Evolutionary conservation across 179 eudicot species (phyloP).

Genomic region (Actinidia chinensis): DNA sequence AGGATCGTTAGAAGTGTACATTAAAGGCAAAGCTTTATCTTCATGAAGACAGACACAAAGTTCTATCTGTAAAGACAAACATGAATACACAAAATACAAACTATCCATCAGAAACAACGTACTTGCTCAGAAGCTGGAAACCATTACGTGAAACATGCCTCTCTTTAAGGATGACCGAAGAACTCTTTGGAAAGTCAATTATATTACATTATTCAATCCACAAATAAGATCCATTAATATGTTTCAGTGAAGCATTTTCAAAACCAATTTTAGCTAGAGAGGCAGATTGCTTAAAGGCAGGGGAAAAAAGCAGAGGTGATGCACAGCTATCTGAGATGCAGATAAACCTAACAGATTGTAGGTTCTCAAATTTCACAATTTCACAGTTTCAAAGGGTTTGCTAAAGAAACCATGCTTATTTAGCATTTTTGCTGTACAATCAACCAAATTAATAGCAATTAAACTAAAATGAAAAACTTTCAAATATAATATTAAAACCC

Average conservation of each 20-base stretch:
- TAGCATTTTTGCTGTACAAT: neutral
- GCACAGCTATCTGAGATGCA: neutral
- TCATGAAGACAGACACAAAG: neutral
- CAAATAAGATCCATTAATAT: neutral
- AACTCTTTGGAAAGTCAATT: neutral
- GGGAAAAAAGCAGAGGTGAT: neutral
- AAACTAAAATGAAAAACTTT: neutral
- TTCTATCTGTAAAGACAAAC: slow-evolving; percentile 2
- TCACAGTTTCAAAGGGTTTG: neutral
- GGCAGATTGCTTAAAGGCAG: neutral
- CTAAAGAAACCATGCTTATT: slow-evolving; percentile 7
- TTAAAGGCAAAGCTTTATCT: neutral
- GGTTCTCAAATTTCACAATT: neutral
- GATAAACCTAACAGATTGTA: neutral
- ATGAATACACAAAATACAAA: neutral
- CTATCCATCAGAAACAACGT: neutral
- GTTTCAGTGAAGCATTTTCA: slow-evolving; percentile 4
- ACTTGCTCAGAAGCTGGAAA: slow-evolving; percentile 8
- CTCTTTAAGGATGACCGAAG: neutral
- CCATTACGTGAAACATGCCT: neutral
- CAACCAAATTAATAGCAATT: slow-evolving; percentile 4
- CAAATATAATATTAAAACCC: neutral
- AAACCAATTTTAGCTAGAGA: slow-evolving; percentile 5
- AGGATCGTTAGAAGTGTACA: neutral
- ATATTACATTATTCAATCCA: neutral